A percentile compares a stretch with the other conserved stretches of the same genome.
These are phyloP conservation scores for Quercus rubra DNA, from an alignment of 306 rosid species.

Conservation along the genomic window DNA sequence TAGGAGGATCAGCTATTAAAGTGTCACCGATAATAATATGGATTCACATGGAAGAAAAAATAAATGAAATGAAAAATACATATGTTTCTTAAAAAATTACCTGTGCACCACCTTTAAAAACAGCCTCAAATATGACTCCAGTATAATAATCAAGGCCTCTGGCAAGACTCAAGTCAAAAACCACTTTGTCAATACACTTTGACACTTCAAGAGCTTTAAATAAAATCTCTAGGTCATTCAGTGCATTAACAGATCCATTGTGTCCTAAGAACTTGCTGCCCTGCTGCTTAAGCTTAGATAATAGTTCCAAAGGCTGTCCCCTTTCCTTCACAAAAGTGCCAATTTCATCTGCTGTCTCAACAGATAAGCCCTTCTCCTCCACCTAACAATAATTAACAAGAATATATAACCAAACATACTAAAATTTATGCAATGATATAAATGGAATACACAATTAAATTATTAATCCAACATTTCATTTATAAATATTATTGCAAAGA, in stretches of 20 bases:
- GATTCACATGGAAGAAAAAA: not conserved
- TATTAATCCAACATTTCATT: not conserved
- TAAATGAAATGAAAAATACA: not conserved
- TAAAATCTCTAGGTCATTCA: conserved; percentile 76
- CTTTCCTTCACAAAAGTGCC: conserved; percentile 71
- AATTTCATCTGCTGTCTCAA: conserved; percentile 78
- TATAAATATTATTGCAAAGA: too few species aligned
- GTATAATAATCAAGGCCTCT: conserved; percentile 98
- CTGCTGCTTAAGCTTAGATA: conserved; percentile 65
- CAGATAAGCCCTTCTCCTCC: conserved; percentile 79
- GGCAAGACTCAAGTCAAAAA: conserved; percentile 96
- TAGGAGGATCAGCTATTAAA: not conserved
- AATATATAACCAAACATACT: conserved; percentile 11
- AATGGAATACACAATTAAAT: not conserved
- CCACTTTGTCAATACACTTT: conserved; percentile 59
- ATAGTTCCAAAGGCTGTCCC: conserved; percentile 75
- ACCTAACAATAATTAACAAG: conserved; percentile 49
- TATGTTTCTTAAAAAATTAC: conserved; percentile 31
- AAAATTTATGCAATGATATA: not conserved
- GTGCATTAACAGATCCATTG: conserved; percentile 56
- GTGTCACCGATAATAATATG: not conserved
- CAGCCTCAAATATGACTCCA: conserved; percentile 93
- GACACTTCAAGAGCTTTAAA: conserved; percentile 76
- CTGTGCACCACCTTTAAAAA: conserved; percentile 81
- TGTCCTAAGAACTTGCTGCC: conserved; percentile 61